Percentiles rank a stretch among this genome's conserved stretches.
Conservation (phyloP, 202 grass and related monocot genomes). For the Dendrocalamus latiflorus region DNA sequence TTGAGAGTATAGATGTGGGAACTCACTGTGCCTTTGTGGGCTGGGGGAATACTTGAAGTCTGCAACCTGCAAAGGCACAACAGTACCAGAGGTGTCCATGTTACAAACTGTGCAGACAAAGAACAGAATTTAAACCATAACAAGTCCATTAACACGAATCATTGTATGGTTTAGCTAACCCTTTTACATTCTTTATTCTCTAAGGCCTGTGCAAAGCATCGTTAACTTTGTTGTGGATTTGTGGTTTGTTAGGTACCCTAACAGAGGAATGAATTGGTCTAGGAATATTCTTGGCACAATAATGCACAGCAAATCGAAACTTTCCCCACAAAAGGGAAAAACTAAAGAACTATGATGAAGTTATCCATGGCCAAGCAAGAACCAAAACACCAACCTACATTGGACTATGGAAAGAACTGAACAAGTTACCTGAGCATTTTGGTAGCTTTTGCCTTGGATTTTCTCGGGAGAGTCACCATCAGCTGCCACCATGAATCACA, state of each 20-base stretch:
- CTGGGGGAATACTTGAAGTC: conserved; percentile 39
- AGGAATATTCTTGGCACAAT: conserved; percentile 17
- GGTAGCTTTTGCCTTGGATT: conserved; percentile 38
- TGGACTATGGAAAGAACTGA: background rate
- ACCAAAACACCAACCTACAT: background rate
- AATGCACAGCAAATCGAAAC: background rate
- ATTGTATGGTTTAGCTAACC: background rate
- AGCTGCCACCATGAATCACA: conserved; percentile 37
- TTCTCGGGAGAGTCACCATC: conserved; percentile 67
- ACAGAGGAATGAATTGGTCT: background rate
- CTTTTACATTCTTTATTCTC: background rate
- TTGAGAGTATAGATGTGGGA: background rate
- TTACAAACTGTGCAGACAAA: background rate
- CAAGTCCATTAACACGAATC: background rate
- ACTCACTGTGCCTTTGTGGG: conserved; percentile 49
- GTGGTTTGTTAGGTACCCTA: background rate
- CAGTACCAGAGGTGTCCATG: background rate
- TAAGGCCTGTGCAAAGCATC: background rate
- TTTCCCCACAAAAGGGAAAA: background rate
- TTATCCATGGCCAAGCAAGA: background rate
- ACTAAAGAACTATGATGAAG: background rate
- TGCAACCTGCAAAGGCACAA: conserved; percentile 30
- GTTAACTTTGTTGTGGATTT: background rate
- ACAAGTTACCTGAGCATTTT: conserved; percentile 25
- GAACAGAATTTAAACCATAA: background rate